Conservation (phyloP, 1,284 basidiomycete genomes). For the Melampsora americana region DNA sequence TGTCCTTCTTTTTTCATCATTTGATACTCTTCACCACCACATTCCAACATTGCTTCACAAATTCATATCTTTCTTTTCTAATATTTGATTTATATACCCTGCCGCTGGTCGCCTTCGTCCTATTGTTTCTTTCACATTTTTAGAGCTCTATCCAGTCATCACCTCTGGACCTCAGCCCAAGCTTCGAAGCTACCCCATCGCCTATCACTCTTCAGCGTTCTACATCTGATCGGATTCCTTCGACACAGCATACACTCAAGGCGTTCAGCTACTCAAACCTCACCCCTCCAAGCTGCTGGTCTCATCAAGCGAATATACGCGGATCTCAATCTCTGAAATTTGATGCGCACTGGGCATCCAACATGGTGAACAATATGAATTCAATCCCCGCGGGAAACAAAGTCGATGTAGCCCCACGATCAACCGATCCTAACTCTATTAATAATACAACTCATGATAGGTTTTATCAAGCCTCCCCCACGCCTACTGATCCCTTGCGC, state of each 20-base stretch:
- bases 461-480: conserved; percentile 16
- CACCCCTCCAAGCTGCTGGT: conserved; percentile 16
- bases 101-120: neutral
- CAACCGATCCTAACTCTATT: conserved; percentile 3
- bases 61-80: neutral
- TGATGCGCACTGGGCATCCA: conserved; percentile 22
- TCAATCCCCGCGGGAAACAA: neutral
- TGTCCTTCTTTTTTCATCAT: too few species aligned
- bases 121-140: neutral
- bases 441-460: conserved; percentile 9
- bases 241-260: conserved; percentile 17
- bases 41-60: neutral
- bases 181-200: conserved; percentile 1
- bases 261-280: conserved; percentile 24
- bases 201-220: conserved; percentile 30
- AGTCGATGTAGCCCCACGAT: neutral
- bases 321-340: conserved; percentile 36
- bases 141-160: too few species aligned
- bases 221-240: conserved; percentile 33
- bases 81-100: neutral
- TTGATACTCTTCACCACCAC: conserved; percentile 10
- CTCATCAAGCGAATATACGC: conserved; percentile 29
- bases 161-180: neutral
- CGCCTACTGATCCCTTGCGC: conserved; percentile 14
- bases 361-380: neutral